Conservation (phyloP, 441 rosid species). For the Croton setiger region DNA sequence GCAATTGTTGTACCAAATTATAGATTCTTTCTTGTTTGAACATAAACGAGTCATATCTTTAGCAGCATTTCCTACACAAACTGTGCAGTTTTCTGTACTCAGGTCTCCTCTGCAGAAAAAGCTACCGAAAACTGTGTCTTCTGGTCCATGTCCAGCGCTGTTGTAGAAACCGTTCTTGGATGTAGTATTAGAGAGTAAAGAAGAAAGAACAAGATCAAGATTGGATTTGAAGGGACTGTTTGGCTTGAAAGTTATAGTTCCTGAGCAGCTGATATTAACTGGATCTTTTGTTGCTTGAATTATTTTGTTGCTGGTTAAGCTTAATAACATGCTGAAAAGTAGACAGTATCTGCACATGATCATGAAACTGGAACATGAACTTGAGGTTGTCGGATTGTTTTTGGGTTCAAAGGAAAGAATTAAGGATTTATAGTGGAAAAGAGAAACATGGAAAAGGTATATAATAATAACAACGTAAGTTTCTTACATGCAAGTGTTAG, state of each 20-base stretch:
- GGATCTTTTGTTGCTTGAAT: conserved; percentile 2
- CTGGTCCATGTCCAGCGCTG: not conserved
- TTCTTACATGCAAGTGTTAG: no score
- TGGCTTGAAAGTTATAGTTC: not conserved
- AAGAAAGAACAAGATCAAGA: conserved; percentile 20
- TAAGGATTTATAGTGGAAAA: not conserved
- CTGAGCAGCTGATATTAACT: not conserved
- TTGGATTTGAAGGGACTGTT: conserved; percentile 19
- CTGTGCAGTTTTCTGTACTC: not conserved
- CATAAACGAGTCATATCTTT: not conserved
- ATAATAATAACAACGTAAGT: no score
- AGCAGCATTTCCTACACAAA: conserved; percentile 5
- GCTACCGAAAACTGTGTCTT: not conserved
- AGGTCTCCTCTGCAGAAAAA: conserved; percentile 10
- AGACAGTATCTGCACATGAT: not conserved
- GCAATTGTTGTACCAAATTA: conserved; percentile 6
- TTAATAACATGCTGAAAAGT: not conserved
- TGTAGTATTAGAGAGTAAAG: conserved; percentile 6
- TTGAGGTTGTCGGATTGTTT: not conserved
- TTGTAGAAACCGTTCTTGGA: not conserved
- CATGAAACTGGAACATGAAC: not conserved
- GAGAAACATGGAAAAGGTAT: not conserved
- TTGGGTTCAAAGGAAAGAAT: not conserved
- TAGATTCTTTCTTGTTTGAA: not conserved
- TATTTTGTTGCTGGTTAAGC: not conserved